Evolutionary conservation across 768 basidiomycete genomes (phyloP).

Genomic region (Hirschioporus abietinus): DNA sequence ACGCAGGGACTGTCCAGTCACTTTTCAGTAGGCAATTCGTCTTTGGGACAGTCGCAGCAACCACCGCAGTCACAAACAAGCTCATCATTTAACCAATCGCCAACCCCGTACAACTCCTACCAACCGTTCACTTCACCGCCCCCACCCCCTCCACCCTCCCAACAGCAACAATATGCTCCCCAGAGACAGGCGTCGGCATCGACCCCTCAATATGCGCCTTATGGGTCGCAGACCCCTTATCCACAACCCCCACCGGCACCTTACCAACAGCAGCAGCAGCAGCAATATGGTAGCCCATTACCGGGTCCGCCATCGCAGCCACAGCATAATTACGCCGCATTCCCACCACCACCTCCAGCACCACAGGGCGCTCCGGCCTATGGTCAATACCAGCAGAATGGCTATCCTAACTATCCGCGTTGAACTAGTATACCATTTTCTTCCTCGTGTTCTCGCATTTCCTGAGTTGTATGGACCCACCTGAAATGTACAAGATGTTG

Average conservation of each 20-base stretch:
- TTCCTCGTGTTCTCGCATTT: not conserved
- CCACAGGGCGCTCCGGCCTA: not conserved
- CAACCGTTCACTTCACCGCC: constrained; percentile 5
- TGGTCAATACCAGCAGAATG: not conserved
- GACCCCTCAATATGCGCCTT: constrained; percentile 23
- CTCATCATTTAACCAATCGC: constrained; percentile 8
- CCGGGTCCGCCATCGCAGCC: not conserved
- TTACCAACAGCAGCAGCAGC: constrained; percentile 26
- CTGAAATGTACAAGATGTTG: too few relatives aligned
- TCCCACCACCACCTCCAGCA: not conserved
- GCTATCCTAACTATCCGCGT: not conserved
- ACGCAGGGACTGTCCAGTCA: constrained; percentile 10
- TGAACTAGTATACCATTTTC: not conserved
- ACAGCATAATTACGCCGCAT: not conserved
- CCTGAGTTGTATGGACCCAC: too few relatives aligned
- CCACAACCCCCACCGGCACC: constrained; percentile 26
- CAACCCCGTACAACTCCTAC: not conserved
- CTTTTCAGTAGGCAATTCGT: not conserved
- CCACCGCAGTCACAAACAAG: constrained; percentile 14
- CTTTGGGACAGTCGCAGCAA: not conserved
- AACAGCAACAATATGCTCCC: constrained; percentile 19
- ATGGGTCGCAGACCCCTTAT: constrained; percentile 1
- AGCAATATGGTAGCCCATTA: constrained; percentile 18
- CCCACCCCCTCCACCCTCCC: constrained; percentile 23
- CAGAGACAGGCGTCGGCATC: constrained; percentile 19